These are phyloP conservation scores for Limnomonas spitsbergensis DNA, from an alignment of 139 green algal species.

Conservation along the genomic window DNA sequence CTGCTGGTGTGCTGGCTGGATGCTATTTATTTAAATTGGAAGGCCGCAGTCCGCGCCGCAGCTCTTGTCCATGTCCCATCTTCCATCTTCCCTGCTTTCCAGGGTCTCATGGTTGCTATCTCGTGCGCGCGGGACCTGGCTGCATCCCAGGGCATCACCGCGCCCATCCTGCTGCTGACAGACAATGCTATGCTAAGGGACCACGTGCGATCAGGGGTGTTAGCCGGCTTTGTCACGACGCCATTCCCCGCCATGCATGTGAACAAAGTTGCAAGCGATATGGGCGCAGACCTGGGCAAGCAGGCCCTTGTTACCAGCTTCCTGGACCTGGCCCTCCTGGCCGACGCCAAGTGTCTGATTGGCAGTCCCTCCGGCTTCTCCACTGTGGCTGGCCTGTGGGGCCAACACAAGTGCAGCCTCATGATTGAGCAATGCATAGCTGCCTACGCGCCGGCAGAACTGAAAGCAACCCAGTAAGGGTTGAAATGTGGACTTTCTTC, in stretches of 20 bases:
- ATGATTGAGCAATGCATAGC: neutral
- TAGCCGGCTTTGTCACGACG: neutral
- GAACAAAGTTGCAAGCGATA: too few relatives aligned
- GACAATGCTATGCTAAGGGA: conserved; percentile 8
- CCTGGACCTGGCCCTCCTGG: conserved; percentile 7
- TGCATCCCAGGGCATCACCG: neutral
- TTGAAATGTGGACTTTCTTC: too few relatives aligned
- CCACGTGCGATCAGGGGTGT: neutral
- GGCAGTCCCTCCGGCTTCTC: neutral
- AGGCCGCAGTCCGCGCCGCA: neutral
- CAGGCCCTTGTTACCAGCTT: neutral
- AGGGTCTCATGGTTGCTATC: neutral
- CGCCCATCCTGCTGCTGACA: conserved; percentile 14
- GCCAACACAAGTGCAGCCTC: neutral
- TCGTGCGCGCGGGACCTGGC: conserved; percentile 10
- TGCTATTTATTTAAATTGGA: neutral
- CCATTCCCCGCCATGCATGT: neutral
- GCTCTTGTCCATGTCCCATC: neutral
- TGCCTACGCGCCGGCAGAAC: too few relatives aligned
- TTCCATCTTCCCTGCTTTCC: too few relatives aligned
- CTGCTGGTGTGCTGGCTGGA: neutral
- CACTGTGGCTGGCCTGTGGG: neutral
- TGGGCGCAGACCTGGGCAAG: neutral
- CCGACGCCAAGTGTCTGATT: conserved; percentile 11
- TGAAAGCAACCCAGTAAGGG: too few relatives aligned